Conservation (phyloP, 2,329 filamentous ascomycete genomes). For the Fusarium vanettenii region DNA sequence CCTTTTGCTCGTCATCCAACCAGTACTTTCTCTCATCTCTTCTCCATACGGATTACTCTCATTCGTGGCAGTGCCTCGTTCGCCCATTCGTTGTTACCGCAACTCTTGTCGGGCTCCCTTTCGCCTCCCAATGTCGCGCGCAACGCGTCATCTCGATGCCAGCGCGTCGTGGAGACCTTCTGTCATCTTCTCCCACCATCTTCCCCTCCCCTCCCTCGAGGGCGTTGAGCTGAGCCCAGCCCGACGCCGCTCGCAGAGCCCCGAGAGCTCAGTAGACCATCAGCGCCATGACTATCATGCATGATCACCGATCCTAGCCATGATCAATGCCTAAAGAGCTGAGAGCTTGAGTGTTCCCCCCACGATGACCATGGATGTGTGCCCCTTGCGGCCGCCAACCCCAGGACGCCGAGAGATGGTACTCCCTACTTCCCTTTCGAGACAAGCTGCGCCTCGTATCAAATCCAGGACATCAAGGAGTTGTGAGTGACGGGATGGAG, state of each 20-base stretch:
- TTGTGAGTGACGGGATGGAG: conserved; percentile 2
- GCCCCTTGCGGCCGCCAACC: conserved; percentile 41
- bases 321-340: conserved; percentile 20
- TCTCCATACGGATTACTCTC: conserved; percentile 24
- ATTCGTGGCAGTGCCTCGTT: conserved; percentile 31
- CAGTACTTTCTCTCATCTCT: conserved; percentile 31
- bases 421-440: conserved; percentile 36
- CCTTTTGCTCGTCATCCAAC: conserved; percentile 20
- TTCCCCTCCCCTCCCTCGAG: conserved; percentile 5
- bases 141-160: conserved; percentile 33
- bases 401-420: conserved; percentile 36
- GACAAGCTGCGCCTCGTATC: conserved; percentile 31
- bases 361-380: conserved; percentile 21
- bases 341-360: neutral
- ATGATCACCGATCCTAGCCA: conserved; percentile 17
- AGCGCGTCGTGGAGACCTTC: conserved; percentile 25
- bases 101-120: conserved; percentile 13
- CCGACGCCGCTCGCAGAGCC: conserved; percentile 9
- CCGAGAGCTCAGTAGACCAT: conserved; percentile 17
- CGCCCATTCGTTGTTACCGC: conserved; percentile 28
- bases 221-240: neutral
- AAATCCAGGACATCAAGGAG: conserved; percentile 23
- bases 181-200: conserved; percentile 8
- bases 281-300: conserved; percentile 19
- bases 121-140: neutral